phyloP scores from a whole-genome alignment of 768 basidiomycete species.

The Steccherinum ochraceum region DNA sequence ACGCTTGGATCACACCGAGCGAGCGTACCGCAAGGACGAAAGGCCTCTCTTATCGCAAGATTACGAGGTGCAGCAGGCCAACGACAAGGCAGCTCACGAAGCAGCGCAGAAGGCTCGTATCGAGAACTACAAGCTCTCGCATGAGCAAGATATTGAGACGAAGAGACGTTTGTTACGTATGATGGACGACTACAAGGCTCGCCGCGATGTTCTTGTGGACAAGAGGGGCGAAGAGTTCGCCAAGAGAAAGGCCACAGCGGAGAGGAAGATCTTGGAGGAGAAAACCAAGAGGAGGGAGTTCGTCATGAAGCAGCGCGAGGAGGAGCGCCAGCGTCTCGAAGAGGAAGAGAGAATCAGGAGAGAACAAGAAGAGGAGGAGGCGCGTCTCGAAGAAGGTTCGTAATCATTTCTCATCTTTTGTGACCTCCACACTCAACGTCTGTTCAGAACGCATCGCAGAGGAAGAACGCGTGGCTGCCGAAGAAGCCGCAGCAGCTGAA shows the following conservation, averaged over 20 bases:
- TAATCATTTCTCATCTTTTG: constrained; percentile 4
- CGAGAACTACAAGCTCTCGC: constrained; percentile 48
- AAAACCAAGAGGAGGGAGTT: constrained; percentile 63
- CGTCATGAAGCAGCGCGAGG: constrained; percentile 54
- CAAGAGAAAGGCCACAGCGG: constrained; percentile 48
- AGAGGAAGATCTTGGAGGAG: constrained; percentile 74
- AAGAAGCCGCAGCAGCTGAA: constrained; percentile 30
- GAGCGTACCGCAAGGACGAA: constrained; percentile 92
- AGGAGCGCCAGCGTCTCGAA: constrained; percentile 39
- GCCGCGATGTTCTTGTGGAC: constrained; percentile 46
- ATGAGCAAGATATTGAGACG: constrained; percentile 60
- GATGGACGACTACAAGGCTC: constrained; percentile 56
- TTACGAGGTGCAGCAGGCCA: constrained; percentile 78
- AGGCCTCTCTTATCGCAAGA: constrained; percentile 79
- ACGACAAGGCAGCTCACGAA: constrained; percentile 68
- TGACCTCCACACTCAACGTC: no score
- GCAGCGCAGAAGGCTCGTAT: constrained; percentile 48
- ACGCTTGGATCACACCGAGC: constrained; percentile 92
- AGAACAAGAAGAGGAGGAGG: constrained; percentile 36
- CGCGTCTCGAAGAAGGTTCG: constrained; percentile 46
- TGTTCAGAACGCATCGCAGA: constrained; percentile 45
- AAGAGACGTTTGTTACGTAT: constrained; percentile 75
- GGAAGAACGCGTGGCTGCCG: constrained; percentile 41
- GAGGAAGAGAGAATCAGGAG: constrained; percentile 30
- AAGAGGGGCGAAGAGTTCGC: constrained; percentile 63